Evolutionary conservation across 2,329 filamentous ascomycete genomes (phyloP).

Genomic region (Cladosporium oxysporum): DNA sequence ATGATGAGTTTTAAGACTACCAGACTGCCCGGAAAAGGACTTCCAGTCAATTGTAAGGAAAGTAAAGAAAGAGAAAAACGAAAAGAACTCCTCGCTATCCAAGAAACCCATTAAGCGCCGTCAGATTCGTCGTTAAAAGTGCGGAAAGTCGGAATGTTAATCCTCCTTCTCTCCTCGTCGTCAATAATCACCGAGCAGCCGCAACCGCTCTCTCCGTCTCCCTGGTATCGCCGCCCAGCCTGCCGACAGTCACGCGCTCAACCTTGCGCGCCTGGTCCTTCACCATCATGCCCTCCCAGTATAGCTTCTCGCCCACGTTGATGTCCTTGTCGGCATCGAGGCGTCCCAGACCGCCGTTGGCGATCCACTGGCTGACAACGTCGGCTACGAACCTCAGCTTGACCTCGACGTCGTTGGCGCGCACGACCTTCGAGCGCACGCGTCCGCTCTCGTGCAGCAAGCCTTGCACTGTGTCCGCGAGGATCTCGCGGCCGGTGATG

Average conservation of each 20-base stretch:
- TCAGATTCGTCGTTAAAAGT: conserved; percentile 5
- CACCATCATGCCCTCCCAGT: conserved; percentile 47
- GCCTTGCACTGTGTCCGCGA: conserved; percentile 72
- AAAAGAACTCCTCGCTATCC: conserved; percentile 3
- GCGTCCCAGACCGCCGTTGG: conserved; percentile 66
- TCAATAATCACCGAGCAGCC: conserved; percentile 3
- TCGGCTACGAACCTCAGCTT: conserved; percentile 73
- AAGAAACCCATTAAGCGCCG: conserved; percentile 6
- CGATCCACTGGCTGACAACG: conserved; percentile 70
- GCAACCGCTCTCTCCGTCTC: conserved; percentile 10
- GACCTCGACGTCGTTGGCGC: conserved; percentile 70
- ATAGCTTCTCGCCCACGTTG: conserved; percentile 37
- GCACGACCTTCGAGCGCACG: conserved; percentile 56
- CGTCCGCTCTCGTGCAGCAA: conserved; percentile 62
- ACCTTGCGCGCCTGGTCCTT: conserved; percentile 46
- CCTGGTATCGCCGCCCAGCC: conserved; percentile 47
- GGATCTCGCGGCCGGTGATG: conserved; percentile 67
- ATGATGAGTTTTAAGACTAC: conserved; percentile 7
- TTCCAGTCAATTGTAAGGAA: not conserved
- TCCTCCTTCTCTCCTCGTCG: not conserved
- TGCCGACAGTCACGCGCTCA: conserved; percentile 52
- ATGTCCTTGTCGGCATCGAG: conserved; percentile 35
- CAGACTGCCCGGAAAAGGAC: not conserved
- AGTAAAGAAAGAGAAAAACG: not conserved
- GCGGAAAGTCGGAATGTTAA: not conserved